Percentiles rank a stretch among this genome's conserved stretches.
phyloP scores from a whole-genome alignment of 371 early-diverging fungal species.

The Apophysomyces elegans region DNA sequence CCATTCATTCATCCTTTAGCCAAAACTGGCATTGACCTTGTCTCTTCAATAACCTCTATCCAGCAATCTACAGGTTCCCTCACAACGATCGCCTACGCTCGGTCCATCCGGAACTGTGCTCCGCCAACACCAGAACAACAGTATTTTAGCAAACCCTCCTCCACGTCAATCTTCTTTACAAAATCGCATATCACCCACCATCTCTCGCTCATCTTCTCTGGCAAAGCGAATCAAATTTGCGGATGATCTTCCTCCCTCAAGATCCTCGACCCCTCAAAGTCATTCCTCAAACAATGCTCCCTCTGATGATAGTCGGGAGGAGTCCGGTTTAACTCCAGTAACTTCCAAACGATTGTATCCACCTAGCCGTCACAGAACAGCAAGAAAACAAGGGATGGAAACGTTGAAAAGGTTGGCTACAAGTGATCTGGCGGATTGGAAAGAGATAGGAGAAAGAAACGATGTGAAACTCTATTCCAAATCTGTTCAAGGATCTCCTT shows the following conservation, averaged over 20 bases:
- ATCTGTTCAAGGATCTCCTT: slow-evolving; percentile 42
- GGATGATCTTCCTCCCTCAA: slow-evolving; percentile 16
- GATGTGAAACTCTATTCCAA: slow-evolving; percentile 50
- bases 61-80: slow-evolving; percentile 15
- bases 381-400: slow-evolving; percentile 40
- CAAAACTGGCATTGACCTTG: background rate
- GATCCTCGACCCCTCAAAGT: slow-evolving; percentile 5
- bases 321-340: slow-evolving; percentile 11
- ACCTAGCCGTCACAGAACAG: slow-evolving; percentile 36
- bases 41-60: background rate
- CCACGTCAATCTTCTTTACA: slow-evolving; percentile 25
- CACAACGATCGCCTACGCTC: background rate
- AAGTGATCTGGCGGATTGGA: slow-evolving; percentile 53
- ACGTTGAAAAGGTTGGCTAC: slow-evolving; percentile 46
- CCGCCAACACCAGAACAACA: slow-evolving; percentile 2
- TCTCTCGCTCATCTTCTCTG: slow-evolving; percentile 23
- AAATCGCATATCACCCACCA: slow-evolving; percentile 13
- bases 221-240: slow-evolving; percentile 20
- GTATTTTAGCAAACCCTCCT: slow-evolving; percentile 20
- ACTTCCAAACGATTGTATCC: slow-evolving; percentile 36
- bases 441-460: slow-evolving; percentile 41
- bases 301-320: slow-evolving; percentile 12
- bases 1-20: background rate
- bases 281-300: background rate
- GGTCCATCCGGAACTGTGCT: background rate